Conservation (phyloP, 345 rosid genomes). For the Brassica cretica region DNA sequence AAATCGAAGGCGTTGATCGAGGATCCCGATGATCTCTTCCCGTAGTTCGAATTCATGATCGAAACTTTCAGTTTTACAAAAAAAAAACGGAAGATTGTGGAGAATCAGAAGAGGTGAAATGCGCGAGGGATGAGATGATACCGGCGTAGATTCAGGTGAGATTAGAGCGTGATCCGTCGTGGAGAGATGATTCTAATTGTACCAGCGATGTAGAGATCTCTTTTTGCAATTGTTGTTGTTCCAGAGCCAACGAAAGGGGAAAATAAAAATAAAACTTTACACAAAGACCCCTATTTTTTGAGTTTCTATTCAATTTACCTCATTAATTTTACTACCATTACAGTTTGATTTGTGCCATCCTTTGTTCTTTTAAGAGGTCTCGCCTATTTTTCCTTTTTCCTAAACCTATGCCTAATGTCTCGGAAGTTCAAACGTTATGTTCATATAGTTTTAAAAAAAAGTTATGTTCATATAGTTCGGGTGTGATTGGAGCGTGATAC, state of each 20-base stretch:
- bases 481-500: too few species aligned
- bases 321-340: not conserved
- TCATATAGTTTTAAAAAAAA: too few species aligned
- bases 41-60: constrained; percentile 62
- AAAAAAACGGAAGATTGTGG: not conserved
- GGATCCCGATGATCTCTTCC: constrained; percentile 61
- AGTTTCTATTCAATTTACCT: constrained; percentile 3
- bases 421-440: too few species aligned
- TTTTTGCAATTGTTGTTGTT: constrained; percentile 12
- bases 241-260: constrained; percentile 14
- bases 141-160: constrained; percentile 4
- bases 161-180: constrained; percentile 22
- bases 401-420: too few species aligned
- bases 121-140: constrained; percentile 15
- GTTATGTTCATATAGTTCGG: too few species aligned
- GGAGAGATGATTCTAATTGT: constrained; percentile 24
- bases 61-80: constrained; percentile 4
- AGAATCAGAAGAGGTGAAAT: constrained; percentile 8
- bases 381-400: too few species aligned
- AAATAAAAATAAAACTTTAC: constrained; percentile 2
- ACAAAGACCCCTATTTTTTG: constrained; percentile 14
- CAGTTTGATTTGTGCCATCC: too few species aligned
- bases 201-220: constrained; percentile 28
- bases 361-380: too few species aligned
- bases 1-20: constrained; percentile 58